Conservation (phyloP, 805 yeast species). For the Candida koratica region DNA sequence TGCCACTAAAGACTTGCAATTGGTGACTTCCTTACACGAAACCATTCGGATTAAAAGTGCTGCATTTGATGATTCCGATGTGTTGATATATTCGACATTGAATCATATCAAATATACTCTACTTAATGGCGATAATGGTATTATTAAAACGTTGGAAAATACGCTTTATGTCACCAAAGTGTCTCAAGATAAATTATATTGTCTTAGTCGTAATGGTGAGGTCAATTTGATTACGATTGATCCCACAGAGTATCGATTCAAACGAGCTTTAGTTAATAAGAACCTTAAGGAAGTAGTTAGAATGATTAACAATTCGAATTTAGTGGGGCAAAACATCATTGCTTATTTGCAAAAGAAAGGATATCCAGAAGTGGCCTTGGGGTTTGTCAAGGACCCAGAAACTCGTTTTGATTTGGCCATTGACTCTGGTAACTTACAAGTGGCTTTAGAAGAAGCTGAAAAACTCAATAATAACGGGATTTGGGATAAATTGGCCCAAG, state of each 20-base stretch:
- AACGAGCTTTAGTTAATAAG: slow-evolving; percentile 83
- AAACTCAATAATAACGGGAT: slow-evolving; percentile 60
- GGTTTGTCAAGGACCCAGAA: slow-evolving; percentile 94
- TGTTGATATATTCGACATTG: slow-evolving; percentile 86
- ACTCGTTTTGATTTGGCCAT: slow-evolving; percentile 93
- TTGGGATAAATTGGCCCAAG: slow-evolving; percentile 82
- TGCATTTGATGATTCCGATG: slow-evolving; percentile 94
- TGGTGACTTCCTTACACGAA: slow-evolving; percentile 84
- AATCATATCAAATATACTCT: slow-evolving; percentile 93
- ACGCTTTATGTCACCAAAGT: slow-evolving; percentile 80
- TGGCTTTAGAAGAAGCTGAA: slow-evolving; percentile 87
- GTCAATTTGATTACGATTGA: slow-evolving; percentile 78
- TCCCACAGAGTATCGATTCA: slow-evolving; percentile 96
- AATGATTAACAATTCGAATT: slow-evolving; percentile 79
- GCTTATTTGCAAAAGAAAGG: slow-evolving; percentile 93
- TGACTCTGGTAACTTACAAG: slow-evolving; percentile 83
- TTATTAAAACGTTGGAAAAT: slow-evolving; percentile 85
- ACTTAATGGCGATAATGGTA: slow-evolving; percentile 92
- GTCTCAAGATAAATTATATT: slow-evolving; percentile 65
- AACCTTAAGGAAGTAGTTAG: slow-evolving; percentile 90
- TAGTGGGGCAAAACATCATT: slow-evolving; percentile 96
- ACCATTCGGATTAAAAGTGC: slow-evolving; percentile 96
- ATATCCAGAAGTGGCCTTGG: slow-evolving; percentile 94
- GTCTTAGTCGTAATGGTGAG: slow-evolving; percentile 81
- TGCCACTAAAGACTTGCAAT: slow-evolving; percentile 73